Percentiles rank a stretch among this genome's conserved stretches.
phyloP scores from a whole-genome alignment of 495 filamentous ascomycete species.

The Glonium stellatum region DNA sequence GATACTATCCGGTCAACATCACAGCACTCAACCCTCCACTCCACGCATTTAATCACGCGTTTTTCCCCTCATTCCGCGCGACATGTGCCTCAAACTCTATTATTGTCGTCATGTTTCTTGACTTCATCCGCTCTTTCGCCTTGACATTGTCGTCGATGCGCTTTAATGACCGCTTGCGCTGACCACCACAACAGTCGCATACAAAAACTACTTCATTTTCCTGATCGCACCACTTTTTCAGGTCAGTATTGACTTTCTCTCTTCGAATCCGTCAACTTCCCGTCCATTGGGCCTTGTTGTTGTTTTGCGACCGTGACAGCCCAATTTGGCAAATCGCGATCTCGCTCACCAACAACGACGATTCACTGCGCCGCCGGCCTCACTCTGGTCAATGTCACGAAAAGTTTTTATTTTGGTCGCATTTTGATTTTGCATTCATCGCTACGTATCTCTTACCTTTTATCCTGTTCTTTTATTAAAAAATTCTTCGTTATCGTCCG shows the following conservation, averaged over 20 bases:
- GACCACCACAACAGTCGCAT: conserved; percentile 3
- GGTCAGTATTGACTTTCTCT: conserved; percentile 30
- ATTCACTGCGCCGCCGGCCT: background rate
- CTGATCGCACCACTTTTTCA: conserved; percentile 37
- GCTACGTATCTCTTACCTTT: background rate
- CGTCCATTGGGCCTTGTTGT: conserved; percentile 7
- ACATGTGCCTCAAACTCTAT: background rate
- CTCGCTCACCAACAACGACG: background rate
- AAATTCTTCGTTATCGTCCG: too few species aligned
- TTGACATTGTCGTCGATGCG: conserved; percentile 4
- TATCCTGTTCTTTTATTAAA: too few species aligned
- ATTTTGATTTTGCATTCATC: background rate
- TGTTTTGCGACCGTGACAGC: conserved; percentile 7
- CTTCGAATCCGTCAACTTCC: conserved; percentile 6
- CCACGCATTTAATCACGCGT: conserved; percentile 5
- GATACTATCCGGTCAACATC: conserved; percentile 4
- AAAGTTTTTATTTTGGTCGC: background rate
- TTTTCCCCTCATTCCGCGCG: conserved; percentile 4
- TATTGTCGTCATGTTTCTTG: conserved; percentile 1
- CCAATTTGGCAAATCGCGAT: conserved; percentile 5
- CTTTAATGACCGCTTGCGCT: background rate
- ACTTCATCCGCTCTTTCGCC: conserved; percentile 4
- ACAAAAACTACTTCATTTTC: background rate
- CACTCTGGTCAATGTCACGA: background rate
- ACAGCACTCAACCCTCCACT: conserved; percentile 15